Conservation (phyloP, 164 flowering plant species). For the Umbellularia californica region DNA sequence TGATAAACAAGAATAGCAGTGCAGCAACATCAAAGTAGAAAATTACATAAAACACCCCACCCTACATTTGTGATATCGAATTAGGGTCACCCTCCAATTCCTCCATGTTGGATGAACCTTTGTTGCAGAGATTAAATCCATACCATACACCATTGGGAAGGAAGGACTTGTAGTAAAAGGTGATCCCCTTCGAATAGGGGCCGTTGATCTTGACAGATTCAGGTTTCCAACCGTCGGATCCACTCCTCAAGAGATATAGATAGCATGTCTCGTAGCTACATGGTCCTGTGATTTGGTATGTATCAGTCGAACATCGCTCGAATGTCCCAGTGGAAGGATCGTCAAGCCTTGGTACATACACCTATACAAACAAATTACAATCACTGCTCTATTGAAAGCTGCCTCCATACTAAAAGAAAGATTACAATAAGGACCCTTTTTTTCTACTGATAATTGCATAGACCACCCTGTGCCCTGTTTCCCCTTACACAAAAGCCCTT, state of each 20-base stretch:
- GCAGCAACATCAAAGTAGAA: background rate
- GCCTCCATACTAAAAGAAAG: too few species aligned
- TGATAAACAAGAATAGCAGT: too few species aligned
- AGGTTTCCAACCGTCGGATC: constrained; percentile 74
- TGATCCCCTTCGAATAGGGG: constrained; percentile 19
- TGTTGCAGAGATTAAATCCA: constrained; percentile 49
- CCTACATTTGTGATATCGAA: constrained; percentile 3
- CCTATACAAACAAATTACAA: constrained; percentile 26
- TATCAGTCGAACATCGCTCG: constrained; percentile 72
- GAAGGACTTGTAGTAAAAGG: constrained; percentile 41
- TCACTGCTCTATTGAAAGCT: background rate
- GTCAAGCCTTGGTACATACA: constrained; percentile 67
- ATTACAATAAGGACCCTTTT: too few species aligned
- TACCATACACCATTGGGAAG: constrained; percentile 57
- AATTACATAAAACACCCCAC: background rate
- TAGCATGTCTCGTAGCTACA: constrained; percentile 58
- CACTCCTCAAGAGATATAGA: constrained; percentile 48
- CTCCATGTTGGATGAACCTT: background rate
- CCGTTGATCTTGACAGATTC: constrained; percentile 40
- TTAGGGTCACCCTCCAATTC: background rate
- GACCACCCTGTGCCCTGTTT: too few species aligned
- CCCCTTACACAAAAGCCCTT: too few species aligned
- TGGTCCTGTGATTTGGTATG: constrained; percentile 57
- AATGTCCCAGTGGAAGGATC: constrained; percentile 62
- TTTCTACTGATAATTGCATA: too few species aligned